A percentile compares a stretch with the other conserved stretches of the same genome.
Evolutionary conservation across 768 basidiomycete species (phyloP).

Genomic region (Russula sp.): DNA sequence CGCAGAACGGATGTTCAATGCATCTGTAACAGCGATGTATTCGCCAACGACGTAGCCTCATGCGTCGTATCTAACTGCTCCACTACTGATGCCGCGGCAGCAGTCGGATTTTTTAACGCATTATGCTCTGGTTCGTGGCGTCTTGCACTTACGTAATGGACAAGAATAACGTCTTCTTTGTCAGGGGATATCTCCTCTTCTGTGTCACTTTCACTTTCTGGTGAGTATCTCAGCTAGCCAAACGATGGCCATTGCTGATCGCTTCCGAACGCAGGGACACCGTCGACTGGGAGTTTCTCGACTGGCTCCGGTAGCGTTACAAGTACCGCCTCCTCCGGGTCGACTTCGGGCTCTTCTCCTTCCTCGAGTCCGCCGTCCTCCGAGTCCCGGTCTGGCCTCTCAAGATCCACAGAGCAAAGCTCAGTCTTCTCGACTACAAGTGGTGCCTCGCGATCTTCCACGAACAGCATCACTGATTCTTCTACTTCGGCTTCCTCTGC

Average conservation of each 20-base stretch:
- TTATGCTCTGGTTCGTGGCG: background rate
- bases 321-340: background rate
- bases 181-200: background rate
- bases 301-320: background rate
- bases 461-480: background rate
- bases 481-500: background rate
- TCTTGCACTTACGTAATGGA: background rate
- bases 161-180: background rate
- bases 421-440: background rate
- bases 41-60: background rate
- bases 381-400: background rate
- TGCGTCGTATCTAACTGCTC: background rate
- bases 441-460: background rate
- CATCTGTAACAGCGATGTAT: background rate
- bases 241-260: background rate
- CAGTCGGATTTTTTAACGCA: background rate
- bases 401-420: background rate
- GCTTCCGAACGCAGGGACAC: too few relatives aligned
- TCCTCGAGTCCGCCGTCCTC: background rate
- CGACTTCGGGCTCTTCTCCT: background rate
- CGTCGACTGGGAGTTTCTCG: too few relatives aligned
- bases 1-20: constrained; percentile 4
- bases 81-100: background rate
- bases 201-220: background rate
- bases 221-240: background rate